These are phyloP conservation scores for Rhytidhysteron rufulum DNA, from an alignment of 2,329 filamentous ascomycete genomes.

Conservation along the genomic window DNA sequence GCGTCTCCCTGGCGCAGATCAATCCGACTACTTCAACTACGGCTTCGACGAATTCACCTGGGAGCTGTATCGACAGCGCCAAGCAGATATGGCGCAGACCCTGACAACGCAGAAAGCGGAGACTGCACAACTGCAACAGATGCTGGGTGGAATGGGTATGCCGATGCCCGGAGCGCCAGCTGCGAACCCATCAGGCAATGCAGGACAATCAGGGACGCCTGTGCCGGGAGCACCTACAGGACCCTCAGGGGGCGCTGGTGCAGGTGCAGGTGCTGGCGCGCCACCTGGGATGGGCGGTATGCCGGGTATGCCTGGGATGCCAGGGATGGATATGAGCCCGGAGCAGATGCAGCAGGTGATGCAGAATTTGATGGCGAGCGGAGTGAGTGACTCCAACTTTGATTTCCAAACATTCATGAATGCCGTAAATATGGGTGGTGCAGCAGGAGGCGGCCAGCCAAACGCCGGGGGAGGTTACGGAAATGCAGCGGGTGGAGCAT, in stretches of 20 bases:
- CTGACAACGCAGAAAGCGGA: slow-evolving; percentile 76
- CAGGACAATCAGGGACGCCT: too few relatives aligned
- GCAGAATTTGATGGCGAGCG: slow-evolving; percentile 50
- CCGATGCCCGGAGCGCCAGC: slow-evolving; percentile 11
- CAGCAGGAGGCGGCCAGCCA: slow-evolving; percentile 6
- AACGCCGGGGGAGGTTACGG: slow-evolving; percentile 12
- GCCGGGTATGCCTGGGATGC: slow-evolving; percentile 33
- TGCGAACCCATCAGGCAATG: slow-evolving; percentile 13
- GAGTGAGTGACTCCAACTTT: slow-evolving; percentile 51
- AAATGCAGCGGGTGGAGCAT: slow-evolving; percentile 33
- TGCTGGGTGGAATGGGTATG: slow-evolving; percentile 39
- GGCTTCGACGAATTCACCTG: slow-evolving; percentile 98
- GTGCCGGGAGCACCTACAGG: slow-evolving; percentile 25
- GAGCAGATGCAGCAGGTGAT: slow-evolving; percentile 59
- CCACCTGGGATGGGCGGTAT: slow-evolving; percentile 10
- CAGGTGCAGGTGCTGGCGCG: slow-evolving; percentile 12
- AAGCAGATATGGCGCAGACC: slow-evolving; percentile 72
- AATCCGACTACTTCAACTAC: slow-evolving; percentile 98
- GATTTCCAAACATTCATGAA: slow-evolving; percentile 54
- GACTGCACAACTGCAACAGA: slow-evolving; percentile 58
- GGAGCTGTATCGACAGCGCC: slow-evolving; percentile 89
- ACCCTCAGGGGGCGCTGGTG: too few relatives aligned
- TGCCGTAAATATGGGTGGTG: slow-evolving; percentile 35
- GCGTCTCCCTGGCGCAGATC: slow-evolving; percentile 89
- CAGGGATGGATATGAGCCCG: slow-evolving; percentile 46